phyloP scores from a whole-genome alignment of 805 yeast species.

The Spathaspora girioi region DNA sequence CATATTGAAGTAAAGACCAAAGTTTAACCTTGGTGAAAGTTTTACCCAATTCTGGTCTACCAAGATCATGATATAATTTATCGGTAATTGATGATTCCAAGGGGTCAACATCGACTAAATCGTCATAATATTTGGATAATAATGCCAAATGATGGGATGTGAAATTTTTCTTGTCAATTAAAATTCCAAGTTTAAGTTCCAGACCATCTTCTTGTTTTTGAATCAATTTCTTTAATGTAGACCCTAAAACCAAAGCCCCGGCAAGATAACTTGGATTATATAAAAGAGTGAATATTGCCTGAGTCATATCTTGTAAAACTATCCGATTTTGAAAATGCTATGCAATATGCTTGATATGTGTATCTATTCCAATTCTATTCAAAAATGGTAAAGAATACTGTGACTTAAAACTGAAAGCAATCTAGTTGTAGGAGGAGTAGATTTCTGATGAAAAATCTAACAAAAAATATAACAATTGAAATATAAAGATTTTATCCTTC shows the following conservation, averaged over 20 bases:
- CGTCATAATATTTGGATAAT: slow-evolving; percentile 24
- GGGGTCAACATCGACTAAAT: slow-evolving; percentile 24
- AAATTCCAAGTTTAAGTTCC: slow-evolving; percentile 21
- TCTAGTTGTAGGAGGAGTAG: too few relatives aligned
- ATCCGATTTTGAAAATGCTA: too few relatives aligned
- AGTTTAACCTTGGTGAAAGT: slow-evolving; percentile 55
- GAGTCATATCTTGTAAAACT: slow-evolving; percentile 18
- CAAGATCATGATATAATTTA: slow-evolving; percentile 30
- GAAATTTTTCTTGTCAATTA: slow-evolving; percentile 29
- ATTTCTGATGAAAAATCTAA: too few relatives aligned
- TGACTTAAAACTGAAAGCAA: too few relatives aligned
- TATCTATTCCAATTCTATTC: too few relatives aligned
- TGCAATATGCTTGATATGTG: too few relatives aligned
- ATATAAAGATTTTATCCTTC: too few relatives aligned
- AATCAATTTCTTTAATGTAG: slow-evolving; percentile 21
- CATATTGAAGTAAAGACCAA: slow-evolving; percentile 47
- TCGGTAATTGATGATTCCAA: slow-evolving; percentile 20
- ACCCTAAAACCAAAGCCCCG: slow-evolving; percentile 53
- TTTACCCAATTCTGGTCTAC: slow-evolving; percentile 50
- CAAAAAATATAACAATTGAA: too few relatives aligned
- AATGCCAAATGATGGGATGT: slow-evolving; percentile 22
- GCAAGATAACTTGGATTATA: slow-evolving; percentile 52
- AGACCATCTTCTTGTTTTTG: not conserved
- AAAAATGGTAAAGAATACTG: too few relatives aligned
- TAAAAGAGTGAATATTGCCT: slow-evolving; percentile 46